Evolutionary conservation across 169 alveolate genomes (phyloP).

Genomic region (Babesia caballi): DNA sequence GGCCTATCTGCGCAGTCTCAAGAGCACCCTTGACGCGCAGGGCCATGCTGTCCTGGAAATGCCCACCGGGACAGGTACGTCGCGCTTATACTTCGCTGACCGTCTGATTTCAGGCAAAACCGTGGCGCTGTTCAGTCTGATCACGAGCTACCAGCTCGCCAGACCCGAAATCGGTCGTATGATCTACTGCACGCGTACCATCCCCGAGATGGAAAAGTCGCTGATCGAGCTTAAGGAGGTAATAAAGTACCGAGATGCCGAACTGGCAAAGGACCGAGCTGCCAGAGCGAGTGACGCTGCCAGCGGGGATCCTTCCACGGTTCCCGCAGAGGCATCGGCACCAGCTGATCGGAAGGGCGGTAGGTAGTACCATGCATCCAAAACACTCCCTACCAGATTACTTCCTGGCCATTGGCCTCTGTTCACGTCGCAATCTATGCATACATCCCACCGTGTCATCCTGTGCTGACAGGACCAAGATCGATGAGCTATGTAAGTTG

Average conservation of each 20-base stretch:
- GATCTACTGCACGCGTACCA: conserved; percentile 91
- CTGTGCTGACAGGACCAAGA: conserved; percentile 86
- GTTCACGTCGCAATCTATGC: conserved; percentile 90
- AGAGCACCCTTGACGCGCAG: conserved; percentile 84
- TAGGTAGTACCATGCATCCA: neutral
- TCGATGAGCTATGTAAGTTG: conserved; percentile 84
- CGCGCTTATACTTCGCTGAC: neutral
- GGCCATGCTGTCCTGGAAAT: conserved; percentile 96
- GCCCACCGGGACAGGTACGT: conserved; percentile 95
- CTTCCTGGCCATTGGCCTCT: conserved; percentile 85
- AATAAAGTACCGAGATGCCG: conserved; percentile 76
- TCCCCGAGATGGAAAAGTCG: conserved; percentile 98
- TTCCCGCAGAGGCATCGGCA: neutral
- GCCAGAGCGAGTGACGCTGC: neutral
- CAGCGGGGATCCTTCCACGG: conserved; percentile 5
- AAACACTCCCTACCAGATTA: conserved; percentile 9
- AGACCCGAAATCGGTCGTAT: conserved; percentile 84
- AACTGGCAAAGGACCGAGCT: conserved; percentile 63
- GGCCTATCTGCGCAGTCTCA: conserved; percentile 89
- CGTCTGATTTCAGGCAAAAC: conserved; percentile 85
- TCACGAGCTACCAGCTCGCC: conserved; percentile 87
- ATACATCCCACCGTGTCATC: conserved; percentile 86
- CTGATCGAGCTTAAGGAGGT: conserved; percentile 90
- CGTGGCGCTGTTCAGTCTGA: conserved; percentile 90
- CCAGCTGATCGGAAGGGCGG: neutral